Conservation (phyloP, 176 grass and related monocot species). For the Oryza australiensis region DNA sequence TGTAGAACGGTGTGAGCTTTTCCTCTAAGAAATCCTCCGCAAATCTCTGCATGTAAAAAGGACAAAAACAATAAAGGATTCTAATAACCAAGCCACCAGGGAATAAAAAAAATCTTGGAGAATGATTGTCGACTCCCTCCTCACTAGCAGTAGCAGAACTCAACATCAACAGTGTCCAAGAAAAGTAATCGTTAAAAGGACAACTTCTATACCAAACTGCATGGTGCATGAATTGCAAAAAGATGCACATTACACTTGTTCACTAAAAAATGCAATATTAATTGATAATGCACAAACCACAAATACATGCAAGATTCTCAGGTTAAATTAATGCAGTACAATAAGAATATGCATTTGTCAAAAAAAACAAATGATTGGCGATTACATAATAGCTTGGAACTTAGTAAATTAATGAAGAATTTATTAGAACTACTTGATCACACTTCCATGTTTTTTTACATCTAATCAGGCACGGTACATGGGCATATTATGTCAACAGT, state of each 20-base stretch:
- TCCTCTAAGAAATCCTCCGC: conserved; percentile 78
- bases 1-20: conserved; percentile 81
- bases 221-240: not conserved
- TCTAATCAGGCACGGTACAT: not conserved
- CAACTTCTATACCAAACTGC: not conserved
- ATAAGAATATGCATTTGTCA: not conserved
- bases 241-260: not conserved
- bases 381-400: not conserved
- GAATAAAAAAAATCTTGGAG: not conserved
- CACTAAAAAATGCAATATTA: not conserved
- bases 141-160: not conserved
- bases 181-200: conserved; percentile 1
- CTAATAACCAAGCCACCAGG: not conserved
- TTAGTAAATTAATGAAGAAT: not conserved
- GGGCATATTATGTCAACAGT: not conserved
- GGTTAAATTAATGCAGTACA: not conserved
- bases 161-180: conserved; percentile 10
- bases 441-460: not conserved
- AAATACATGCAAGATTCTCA: not conserved
- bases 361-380: not conserved
- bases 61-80: not conserved
- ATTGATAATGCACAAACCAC: not conserved
- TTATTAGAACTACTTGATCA: not conserved
- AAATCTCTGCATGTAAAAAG: conserved; percentile 52
- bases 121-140: not conserved